These are phyloP conservation scores for Shiraia sp. DNA, from an alignment of 2,329 filamentous ascomycete genomes.

Conservation along the genomic window DNA sequence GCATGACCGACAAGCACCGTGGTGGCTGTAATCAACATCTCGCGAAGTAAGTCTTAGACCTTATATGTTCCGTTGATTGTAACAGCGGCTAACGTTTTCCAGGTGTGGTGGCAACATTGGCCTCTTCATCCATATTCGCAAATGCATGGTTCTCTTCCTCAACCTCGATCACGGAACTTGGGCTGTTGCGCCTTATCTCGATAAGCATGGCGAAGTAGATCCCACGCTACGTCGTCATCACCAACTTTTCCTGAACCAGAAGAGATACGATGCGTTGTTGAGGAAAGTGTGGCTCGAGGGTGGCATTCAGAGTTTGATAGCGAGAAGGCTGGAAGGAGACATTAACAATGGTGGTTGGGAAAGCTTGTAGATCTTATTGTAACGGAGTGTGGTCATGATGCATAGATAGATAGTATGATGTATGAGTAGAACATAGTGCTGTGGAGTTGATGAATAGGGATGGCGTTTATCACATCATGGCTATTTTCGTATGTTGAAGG, in stretches of 20 bases:
- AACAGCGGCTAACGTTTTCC: slow-evolving; percentile 6
- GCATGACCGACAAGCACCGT: slow-evolving; percentile 66
- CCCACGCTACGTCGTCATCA: slow-evolving; percentile 82
- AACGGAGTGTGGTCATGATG: background rate
- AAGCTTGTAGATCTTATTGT: slow-evolving; percentile 52
- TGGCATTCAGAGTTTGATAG: slow-evolving; percentile 85
- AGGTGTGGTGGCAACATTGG: slow-evolving; percentile 89
- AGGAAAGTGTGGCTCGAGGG: slow-evolving; percentile 86
- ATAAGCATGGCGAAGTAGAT: slow-evolving; percentile 94
- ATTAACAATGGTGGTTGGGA: slow-evolving; percentile 99
- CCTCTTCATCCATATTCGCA: slow-evolving; percentile 95
- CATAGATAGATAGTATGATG: no score
- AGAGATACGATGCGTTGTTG: slow-evolving; percentile 86
- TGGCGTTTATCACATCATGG: no score
- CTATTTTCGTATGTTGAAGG: no score
- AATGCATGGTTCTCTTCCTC: slow-evolving; percentile 88
- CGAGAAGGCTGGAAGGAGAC: slow-evolving; percentile 87
- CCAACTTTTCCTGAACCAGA: slow-evolving; percentile 91
- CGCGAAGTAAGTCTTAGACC: slow-evolving; percentile 65
- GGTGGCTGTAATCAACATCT: slow-evolving; percentile 84
- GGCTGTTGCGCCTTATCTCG: slow-evolving; percentile 87
- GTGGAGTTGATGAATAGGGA: no score
- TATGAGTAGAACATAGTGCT: no score
- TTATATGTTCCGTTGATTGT: slow-evolving; percentile 12
- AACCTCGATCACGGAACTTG: slow-evolving; percentile 83